Evolutionary conservation across 441 rosid species (phyloP), one percentile per base, ranked within the genome.

Genomic region (Viola pubescens): DNA sequence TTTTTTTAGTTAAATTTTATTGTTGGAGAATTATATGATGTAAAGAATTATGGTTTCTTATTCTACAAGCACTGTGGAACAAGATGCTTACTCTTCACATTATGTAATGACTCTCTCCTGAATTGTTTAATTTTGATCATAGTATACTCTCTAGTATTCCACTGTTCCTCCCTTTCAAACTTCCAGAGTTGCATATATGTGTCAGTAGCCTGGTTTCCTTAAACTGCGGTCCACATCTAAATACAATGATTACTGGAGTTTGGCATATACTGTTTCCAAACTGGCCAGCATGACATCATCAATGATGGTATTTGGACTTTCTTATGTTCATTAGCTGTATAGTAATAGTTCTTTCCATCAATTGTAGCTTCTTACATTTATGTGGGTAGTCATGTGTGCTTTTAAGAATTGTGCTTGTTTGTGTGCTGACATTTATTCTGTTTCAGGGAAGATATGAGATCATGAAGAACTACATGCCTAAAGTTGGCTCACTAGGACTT

Each of bases 381-480:
- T 26, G 34, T 26, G 34, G 34, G 34, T 26, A 26, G 52, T 65
- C 34, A 52, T 42, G 49, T 51, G 50, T 51, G 58, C 54, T 62
- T 40, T 52, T 19, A 37, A 5, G 3, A 8, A 13, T 7, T 60
- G 38, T 26, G 42, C 58, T 53, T 67, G 37, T 51, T 68, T 51
- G 5, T 48, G 26, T 49, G 49, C 57, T 80, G 79, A 78, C 57
- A 50, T 68, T 53, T 59, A 5, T 63, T 67, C 59, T 70, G 66
- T 64, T 64, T 73, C 90, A 94, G 97, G 99, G 97, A 78, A 90
- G 99, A 74, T 94, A 90, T 62, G 84, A 88, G 57, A 94, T 94
- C 70, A 90, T 94, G 97, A 84, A 83, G 86, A 88, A 88, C 70
- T 94, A 90, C 84, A 94, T 94, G 97, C 95, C 97, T 6, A 90